phyloP scores from a whole-genome alignment of 2,329 filamentous ascomycete species.

The Atkinsonella texensis region DNA sequence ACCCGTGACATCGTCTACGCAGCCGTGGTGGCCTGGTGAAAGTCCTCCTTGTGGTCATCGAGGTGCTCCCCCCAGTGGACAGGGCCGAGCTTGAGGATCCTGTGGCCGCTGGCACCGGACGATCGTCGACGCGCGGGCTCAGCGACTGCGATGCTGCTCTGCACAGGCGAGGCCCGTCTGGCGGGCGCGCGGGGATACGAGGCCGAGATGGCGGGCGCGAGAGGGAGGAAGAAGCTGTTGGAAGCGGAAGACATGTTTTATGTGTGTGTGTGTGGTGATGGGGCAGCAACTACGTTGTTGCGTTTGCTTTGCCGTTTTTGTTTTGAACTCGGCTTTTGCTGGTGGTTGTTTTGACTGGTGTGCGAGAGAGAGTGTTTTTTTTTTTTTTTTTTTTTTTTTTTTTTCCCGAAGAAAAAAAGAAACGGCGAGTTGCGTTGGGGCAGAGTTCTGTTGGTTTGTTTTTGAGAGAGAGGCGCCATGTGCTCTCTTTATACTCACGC shows the following conservation, averaged over 20 bases:
- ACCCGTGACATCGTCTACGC: constrained; percentile 2
- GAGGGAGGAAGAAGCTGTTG: constrained; percentile 35
- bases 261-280: neutral
- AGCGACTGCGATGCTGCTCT: constrained; percentile 12
- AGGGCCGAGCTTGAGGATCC: constrained; percentile 52
- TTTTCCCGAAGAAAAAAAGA: too few species aligned
- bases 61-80: constrained; percentile 52
- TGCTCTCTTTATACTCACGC: too few species aligned
- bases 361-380: too few species aligned
- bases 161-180: constrained; percentile 11
- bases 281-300: neutral
- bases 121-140: constrained; percentile 31
- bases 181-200: constrained; percentile 38
- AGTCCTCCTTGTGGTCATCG: constrained; percentile 45
- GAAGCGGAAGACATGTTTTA: constrained; percentile 9
- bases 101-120: constrained; percentile 35
- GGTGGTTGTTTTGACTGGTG: too few species aligned
- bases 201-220: constrained; percentile 45
- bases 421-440: too few species aligned
- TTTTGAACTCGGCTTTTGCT: too few species aligned
- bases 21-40: constrained; percentile 31
- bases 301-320: too few species aligned
- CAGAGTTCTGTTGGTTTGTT: neutral
- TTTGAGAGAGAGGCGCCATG: too few species aligned
- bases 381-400: too few species aligned